Conservation (phyloP, 1,284 basidiomycete genomes). For the Crucibulum parvulum region DNA sequence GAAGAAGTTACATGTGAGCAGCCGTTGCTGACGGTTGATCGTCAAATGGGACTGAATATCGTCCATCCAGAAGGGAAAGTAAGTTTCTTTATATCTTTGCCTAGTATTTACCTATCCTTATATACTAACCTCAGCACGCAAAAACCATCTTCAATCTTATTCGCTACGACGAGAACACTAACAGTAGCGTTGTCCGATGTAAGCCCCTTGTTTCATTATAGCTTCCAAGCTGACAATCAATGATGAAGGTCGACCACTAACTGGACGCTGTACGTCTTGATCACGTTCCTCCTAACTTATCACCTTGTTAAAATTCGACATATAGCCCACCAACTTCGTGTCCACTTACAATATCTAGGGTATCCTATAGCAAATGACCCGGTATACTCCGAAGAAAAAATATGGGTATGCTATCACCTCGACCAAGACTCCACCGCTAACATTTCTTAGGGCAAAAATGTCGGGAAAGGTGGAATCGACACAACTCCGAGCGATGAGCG, state of each 20-base stretch:
- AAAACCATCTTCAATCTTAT: conserved; percentile 91
- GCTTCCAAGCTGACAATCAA: conserved; percentile 8
- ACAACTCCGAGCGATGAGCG: conserved; percentile 69
- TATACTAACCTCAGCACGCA: conserved; percentile 62
- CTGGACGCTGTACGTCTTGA: conserved; percentile 80
- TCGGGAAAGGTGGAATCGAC: conserved; percentile 88
- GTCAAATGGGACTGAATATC: conserved; percentile 95
- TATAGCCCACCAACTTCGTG: conserved; percentile 92
- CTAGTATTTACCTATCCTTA: conserved; percentile 7
- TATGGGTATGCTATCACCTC: conserved; percentile 67
- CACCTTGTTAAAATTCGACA: conserved; percentile 6
- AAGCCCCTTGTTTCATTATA: conserved; percentile 31
- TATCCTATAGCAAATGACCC: conserved; percentile 94
- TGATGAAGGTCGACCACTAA: conserved; percentile 76
- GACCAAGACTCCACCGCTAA: conserved; percentile 1
- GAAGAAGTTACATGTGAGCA: conserved; percentile 85
- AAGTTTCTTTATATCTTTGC: conserved; percentile 16
- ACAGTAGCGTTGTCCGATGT: conserved; percentile 93
- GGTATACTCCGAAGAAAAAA: conserved; percentile 79
- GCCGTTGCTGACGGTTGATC: conserved; percentile 90
- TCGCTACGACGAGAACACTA: conserved; percentile 82
- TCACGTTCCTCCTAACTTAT: conserved; percentile 7
- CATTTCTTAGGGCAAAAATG: conserved; percentile 60
- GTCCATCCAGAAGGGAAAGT: conserved; percentile 95
- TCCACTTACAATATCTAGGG: conserved; percentile 96